Evolutionary conservation across 2,329 filamentous ascomycete species (phyloP).

Genomic region (Microdochium paspali): DNA sequence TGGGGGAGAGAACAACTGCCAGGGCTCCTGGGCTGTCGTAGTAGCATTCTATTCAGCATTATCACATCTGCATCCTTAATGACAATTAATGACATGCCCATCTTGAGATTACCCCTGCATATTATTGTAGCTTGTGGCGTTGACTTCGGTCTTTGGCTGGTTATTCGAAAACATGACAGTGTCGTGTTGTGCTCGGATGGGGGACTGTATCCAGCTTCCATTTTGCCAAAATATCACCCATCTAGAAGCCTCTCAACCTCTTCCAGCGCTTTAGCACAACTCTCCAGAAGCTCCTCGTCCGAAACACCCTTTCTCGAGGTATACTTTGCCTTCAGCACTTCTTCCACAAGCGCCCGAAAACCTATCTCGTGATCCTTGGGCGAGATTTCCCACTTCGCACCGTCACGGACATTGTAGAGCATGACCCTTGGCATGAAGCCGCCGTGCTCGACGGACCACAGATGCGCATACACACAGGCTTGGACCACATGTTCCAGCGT

Average conservation of each 20-base stretch:
- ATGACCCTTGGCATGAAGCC: conserved; percentile 8
- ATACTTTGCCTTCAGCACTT: conserved; percentile 11
- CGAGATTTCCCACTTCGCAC: conserved; percentile 13
- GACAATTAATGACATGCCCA: too few species aligned
- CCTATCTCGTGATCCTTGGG: conserved; percentile 1
- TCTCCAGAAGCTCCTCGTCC: conserved; percentile 1
- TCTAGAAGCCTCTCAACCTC: conserved; percentile 1
- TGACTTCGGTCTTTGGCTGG: too few species aligned
- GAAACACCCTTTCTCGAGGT: conserved; percentile 2
- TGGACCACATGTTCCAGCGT: conserved; percentile 15
- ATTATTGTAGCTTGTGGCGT: too few species aligned
- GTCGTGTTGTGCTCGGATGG: too few species aligned
- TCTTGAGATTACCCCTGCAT: too few species aligned
- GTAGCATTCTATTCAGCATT: too few species aligned
- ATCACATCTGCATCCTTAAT: too few species aligned
- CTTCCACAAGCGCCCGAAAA: conserved; percentile 6
- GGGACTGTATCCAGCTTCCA: too few species aligned
- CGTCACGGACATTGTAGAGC: conserved; percentile 17
- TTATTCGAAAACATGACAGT: too few species aligned
- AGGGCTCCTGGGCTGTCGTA: too few species aligned
- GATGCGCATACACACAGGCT: conserved; percentile 14
- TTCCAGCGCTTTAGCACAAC: conserved; percentile 1
- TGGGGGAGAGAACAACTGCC: too few species aligned
- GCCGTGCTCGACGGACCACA: conserved; percentile 4
- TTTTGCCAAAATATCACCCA: too few species aligned